These are phyloP conservation scores for Ceratocystis smalleyi DNA, from an alignment of 2,329 filamentous ascomycete species.

Conservation along the genomic window DNA sequence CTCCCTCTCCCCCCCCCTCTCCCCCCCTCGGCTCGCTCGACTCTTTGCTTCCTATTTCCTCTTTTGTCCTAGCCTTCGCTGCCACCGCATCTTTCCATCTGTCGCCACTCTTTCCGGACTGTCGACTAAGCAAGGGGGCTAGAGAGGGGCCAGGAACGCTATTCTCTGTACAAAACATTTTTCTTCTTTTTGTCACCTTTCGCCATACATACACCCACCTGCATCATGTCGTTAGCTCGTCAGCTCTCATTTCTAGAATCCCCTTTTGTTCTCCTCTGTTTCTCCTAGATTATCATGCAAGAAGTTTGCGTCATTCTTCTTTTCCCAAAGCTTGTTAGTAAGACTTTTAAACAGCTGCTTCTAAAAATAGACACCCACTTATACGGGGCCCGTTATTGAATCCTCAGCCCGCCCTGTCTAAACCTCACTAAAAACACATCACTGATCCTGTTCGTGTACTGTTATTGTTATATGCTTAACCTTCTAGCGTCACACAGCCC, in stretches of 20 bases:
- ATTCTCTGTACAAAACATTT: conserved; percentile 19
- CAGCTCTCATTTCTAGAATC: conserved; percentile 18
- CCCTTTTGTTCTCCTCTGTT: conserved; percentile 20
- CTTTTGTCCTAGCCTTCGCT: not conserved
- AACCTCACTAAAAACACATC: too few relatives aligned
- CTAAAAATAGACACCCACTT: conserved; percentile 4
- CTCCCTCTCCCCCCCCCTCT: not conserved
- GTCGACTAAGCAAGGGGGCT: not conserved
- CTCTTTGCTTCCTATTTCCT: not conserved
- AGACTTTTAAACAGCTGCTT: not conserved
- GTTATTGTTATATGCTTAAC: too few relatives aligned
- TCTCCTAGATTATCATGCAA: not conserved
- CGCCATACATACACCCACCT: conserved; percentile 18
- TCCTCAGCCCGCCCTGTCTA: not conserved
- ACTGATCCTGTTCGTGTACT: too few relatives aligned
- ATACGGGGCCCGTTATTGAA: not conserved
- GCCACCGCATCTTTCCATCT: not conserved
- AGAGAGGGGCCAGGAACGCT: conserved; percentile 6
- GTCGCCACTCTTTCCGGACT: not conserved
- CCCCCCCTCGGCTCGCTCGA: not conserved
- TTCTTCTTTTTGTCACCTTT: conserved; percentile 23
- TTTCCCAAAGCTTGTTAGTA: not conserved
- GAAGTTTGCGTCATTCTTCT: not conserved
- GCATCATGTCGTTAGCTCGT: conserved; percentile 6
- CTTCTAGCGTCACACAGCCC: too few relatives aligned